Base-by-base conservation (phyloP, 192 early-diverging fungal species). In the Coemansia sp. region DNA sequence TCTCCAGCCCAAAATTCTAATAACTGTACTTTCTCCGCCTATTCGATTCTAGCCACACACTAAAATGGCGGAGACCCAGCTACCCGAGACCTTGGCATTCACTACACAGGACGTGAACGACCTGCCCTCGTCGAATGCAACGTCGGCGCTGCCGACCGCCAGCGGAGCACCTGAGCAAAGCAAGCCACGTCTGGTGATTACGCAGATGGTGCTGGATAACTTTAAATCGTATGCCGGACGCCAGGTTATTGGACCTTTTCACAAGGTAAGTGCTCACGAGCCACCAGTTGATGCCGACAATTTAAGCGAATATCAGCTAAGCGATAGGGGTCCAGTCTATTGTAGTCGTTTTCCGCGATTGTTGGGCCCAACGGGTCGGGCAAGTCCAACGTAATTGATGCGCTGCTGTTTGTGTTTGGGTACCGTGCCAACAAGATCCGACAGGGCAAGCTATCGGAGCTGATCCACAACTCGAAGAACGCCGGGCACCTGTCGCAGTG, bases 381-480 rank as follows among this genome's bases (percentile, higher is more conserved):
- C 39, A 99, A 99, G 79, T 95, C 92, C 22, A 99, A 98, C 60
- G 97, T 99, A 10, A 98, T 99, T 52, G 97, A 99, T 60, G 88
- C 93, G 1, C 77, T 99, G 43, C 70, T 99, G 25, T 99, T 99
- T 69, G 97, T 99, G 30, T 99, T 99, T 85, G 97, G 97, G 14
- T 97, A 92, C 78, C 83, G 92, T 38, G 94, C 97, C 5, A 92
- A 86, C 78, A 98, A 97, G 69, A 92, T 99, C 82, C 83, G 94
- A 28, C 97, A 99, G 62, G 90, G 83, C n/a, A 95, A 93, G 58
- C 71, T 98, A 19, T 90, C 89, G 0, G 90, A 95, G 57, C 83
- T 99, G 10, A 98, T 99, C 47, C 94, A 99, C 81, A 91, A 84
- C 57, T 97, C 97, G 9, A 82, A 85, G 25, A 78, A 84, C 11